phyloP scores from a whole-genome alignment of 352 stramenopile species.

The Phytopythium chamaehyphon region DNA sequence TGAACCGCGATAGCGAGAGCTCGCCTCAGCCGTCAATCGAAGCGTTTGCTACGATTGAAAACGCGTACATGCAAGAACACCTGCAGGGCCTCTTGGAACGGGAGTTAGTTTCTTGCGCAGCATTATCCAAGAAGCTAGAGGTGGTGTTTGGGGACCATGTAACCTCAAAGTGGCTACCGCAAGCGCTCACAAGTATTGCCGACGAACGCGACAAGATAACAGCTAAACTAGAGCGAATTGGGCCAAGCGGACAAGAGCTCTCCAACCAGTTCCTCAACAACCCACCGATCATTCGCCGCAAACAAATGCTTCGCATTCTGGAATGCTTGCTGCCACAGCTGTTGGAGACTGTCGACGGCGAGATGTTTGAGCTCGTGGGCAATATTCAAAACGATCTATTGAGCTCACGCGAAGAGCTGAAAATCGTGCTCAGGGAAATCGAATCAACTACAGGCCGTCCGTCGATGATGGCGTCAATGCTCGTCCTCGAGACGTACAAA shows the following conservation, averaged over 20 bases:
- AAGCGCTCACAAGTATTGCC: constrained; percentile 9
- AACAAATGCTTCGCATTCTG: constrained; percentile 13
- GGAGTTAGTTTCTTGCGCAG: constrained; percentile 21
- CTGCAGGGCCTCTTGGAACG: constrained; percentile 19
- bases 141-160: constrained; percentile 31
- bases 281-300: constrained; percentile 6
- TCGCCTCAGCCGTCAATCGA: constrained; percentile 13
- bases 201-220: background rate
- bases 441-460: background rate
- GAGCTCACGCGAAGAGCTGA: constrained; percentile 15
- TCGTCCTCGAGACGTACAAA: constrained; percentile 14
- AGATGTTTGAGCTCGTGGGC: constrained; percentile 10
- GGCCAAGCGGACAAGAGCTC: constrained; percentile 16
- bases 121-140: constrained; percentile 23
- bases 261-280: constrained; percentile 13
- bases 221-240: constrained; percentile 7
- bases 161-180: constrained; percentile 19
- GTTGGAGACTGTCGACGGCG: constrained; percentile 12
- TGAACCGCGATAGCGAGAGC: constrained; percentile 25
- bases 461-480: constrained; percentile 15
- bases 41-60: constrained; percentile 18
- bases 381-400: constrained; percentile 20
- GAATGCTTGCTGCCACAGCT: constrained; percentile 14
- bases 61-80: constrained; percentile 23
- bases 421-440: constrained; percentile 11